phyloP scores from a whole-genome alignment of 176 grass and related monocot genomes.

The Panicum miliaceum region DNA sequence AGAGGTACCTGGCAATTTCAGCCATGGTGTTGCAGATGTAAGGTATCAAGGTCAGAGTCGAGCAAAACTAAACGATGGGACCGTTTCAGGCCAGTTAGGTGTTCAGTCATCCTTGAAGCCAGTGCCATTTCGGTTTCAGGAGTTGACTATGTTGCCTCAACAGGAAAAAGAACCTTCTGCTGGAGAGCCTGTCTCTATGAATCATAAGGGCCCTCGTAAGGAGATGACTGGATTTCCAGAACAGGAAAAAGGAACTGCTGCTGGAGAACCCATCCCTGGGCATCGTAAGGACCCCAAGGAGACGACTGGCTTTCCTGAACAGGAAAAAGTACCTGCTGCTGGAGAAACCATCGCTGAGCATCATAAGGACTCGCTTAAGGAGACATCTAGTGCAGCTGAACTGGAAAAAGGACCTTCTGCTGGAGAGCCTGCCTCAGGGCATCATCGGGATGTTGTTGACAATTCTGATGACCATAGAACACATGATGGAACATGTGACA shows the following conservation, averaged over 20 bases:
- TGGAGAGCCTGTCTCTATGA: conserved; percentile 29
- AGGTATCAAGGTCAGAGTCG: conserved; percentile 56
- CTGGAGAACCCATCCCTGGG: not conserved
- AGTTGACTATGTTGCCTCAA: conserved; percentile 23
- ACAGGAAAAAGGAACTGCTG: conserved; percentile 17
- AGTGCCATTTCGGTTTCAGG: conserved; percentile 40
- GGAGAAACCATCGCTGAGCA: conserved; percentile 27
- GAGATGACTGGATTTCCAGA: conserved; percentile 4
- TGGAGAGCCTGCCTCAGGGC: conserved; percentile 14
- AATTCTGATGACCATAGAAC: conserved; percentile 45
- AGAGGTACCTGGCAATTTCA: conserved; percentile 51
- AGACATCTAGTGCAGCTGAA: conserved; percentile 35
- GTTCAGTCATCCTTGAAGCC: conserved; percentile 39
- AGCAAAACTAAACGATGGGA: conserved; percentile 38
- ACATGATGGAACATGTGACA: conserved; percentile 39
- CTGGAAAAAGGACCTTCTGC: conserved; percentile 21
- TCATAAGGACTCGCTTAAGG: conserved; percentile 12
- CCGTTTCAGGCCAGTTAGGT: conserved; percentile 35
- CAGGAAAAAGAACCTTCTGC: conserved; percentile 30
- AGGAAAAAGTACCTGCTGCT: conserved; percentile 35
- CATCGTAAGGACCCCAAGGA: not conserved
- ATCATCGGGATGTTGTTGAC: conserved; percentile 23
- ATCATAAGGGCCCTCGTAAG: conserved; percentile 19
- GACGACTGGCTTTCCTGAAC: conserved; percentile 37
- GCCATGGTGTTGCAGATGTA: conserved; percentile 54